These are phyloP conservation scores for Pseudomonodictys pantanalensis DNA, from an alignment of 495 filamentous ascomycete genomes.

Conservation along the genomic window DNA sequence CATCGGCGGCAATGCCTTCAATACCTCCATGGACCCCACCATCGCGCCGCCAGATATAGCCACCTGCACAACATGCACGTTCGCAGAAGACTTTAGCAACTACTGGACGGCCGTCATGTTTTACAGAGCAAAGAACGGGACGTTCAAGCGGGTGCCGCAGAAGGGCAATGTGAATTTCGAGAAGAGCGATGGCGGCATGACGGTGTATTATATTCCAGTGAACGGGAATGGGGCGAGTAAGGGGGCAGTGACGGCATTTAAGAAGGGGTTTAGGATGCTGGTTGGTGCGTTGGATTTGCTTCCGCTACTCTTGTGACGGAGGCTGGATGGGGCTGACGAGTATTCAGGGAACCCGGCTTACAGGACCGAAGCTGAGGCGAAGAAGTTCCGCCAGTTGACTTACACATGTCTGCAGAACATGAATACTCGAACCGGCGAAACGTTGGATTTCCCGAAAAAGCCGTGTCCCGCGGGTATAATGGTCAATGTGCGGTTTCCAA, in stretches of 20 bases:
- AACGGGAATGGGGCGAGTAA: not conserved
- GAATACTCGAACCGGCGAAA: not conserved
- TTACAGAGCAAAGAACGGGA: not conserved
- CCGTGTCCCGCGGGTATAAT: conserved; percentile 6
- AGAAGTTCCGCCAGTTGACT: conserved; percentile 7
- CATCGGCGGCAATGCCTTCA: conserved; percentile 8
- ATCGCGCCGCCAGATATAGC: not conserved
- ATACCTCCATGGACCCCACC: conserved; percentile 2
- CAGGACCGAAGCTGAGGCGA: not conserved
- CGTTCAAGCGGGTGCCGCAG: conserved; percentile 9
- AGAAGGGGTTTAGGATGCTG: conserved; percentile 6
- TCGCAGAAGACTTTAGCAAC: conserved; percentile 14
- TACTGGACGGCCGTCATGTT: conserved; percentile 12
- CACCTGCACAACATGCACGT: conserved; percentile 8
- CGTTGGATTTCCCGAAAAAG: conserved; percentile 2
- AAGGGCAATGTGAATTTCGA: not conserved
- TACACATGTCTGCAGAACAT: conserved; percentile 5
- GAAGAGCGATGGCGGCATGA: conserved; percentile 3
- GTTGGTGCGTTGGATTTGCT: too few relatives aligned
- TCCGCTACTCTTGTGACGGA: too few relatives aligned
- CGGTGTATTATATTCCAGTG: conserved; percentile 4
- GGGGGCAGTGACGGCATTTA: conserved; percentile 1
- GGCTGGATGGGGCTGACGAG: not conserved
- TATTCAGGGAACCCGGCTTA: not conserved
- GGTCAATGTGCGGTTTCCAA: conserved; percentile 3